Conservation (phyloP, 176 grass and related monocot genomes). For the Aegilops umbellulata region DNA sequence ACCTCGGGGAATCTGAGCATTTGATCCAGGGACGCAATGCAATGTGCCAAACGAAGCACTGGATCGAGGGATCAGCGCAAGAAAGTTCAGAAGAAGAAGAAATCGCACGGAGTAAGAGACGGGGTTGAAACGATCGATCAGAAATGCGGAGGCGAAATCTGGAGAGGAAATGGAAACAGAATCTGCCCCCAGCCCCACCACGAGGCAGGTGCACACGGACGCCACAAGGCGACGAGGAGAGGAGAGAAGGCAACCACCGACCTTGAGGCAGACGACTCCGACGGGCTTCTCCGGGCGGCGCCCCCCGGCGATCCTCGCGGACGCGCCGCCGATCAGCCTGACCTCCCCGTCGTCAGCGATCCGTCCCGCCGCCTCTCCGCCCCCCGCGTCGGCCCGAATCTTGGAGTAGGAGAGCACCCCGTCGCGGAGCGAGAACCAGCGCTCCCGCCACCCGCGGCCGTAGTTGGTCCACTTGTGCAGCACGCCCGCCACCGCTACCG, state of each 20-base stretch:
- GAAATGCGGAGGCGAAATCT: neutral
- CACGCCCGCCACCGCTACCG: constrained; percentile 51
- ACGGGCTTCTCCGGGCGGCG: constrained; percentile 40
- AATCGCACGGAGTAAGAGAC: neutral
- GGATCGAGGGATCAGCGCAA: neutral
- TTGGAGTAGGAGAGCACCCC: constrained; percentile 85
- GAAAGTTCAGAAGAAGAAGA: neutral
- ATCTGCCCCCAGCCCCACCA: neutral
- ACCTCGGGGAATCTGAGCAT: neutral
- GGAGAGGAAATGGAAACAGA: neutral
- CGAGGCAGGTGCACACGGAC: neutral
- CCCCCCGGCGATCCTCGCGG: constrained; percentile 16
- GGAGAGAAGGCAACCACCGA: neutral
- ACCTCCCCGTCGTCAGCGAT: constrained; percentile 31
- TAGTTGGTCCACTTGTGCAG: constrained; percentile 92
- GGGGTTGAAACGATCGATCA: neutral
- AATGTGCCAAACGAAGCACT: neutral
- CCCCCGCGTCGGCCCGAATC: constrained; percentile 42
- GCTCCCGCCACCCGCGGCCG: constrained; percentile 71
- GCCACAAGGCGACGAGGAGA: neutral
- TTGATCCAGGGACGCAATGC: constrained; percentile 29
- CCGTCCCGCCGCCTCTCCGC: neutral
- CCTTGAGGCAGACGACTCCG: constrained; percentile 47
- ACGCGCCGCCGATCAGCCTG: constrained; percentile 57
- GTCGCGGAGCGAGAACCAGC: constrained; percentile 73